Percentiles rank a stretch among this genome's conserved stretches.
Evolutionary conservation across 345 rosid species (phyloP).

Genomic region (Erysimum cheiranthoides): DNA sequence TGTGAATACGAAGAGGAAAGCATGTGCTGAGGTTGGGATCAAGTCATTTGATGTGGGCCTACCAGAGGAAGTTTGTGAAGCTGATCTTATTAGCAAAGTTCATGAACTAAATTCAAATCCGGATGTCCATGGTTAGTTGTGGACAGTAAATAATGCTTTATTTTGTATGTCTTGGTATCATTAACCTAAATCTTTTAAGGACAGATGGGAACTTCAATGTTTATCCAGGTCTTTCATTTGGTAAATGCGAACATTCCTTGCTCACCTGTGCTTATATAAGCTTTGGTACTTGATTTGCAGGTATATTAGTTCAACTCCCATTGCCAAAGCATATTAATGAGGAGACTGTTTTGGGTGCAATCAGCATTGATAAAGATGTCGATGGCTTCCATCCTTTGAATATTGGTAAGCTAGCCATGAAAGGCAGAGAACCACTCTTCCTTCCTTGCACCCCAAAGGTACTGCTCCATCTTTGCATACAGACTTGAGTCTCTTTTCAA

Average conservation of each 20-base stretch:
- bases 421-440: constrained; percentile 93
- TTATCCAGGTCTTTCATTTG: not conserved
- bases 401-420: constrained; percentile 96
- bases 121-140: constrained; percentile 71
- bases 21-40: constrained; percentile 92
- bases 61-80: constrained; percentile 76
- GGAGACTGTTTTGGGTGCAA: constrained; percentile 79
- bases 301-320: constrained; percentile 94
- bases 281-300: constrained; percentile 47
- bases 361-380: constrained; percentile 82
- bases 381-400: constrained; percentile 99
- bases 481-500: not conserved
- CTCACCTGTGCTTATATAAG: constrained; percentile 4
- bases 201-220: not conserved
- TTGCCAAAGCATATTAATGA: constrained; percentile 84
- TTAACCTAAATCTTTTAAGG: constrained; percentile 1
- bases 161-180: not conserved
- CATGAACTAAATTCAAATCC: constrained; percentile 78
- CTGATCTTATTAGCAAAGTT: constrained; percentile 80
- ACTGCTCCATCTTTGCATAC: constrained; percentile 28
- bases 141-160: not conserved
- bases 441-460: constrained; percentile 97
- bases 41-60: constrained; percentile 75
- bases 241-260: not conserved
- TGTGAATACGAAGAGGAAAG: constrained; percentile 89